phyloP scores from a whole-genome alignment of 768 basidiomycete species.

The Lepiota subincarnata region DNA sequence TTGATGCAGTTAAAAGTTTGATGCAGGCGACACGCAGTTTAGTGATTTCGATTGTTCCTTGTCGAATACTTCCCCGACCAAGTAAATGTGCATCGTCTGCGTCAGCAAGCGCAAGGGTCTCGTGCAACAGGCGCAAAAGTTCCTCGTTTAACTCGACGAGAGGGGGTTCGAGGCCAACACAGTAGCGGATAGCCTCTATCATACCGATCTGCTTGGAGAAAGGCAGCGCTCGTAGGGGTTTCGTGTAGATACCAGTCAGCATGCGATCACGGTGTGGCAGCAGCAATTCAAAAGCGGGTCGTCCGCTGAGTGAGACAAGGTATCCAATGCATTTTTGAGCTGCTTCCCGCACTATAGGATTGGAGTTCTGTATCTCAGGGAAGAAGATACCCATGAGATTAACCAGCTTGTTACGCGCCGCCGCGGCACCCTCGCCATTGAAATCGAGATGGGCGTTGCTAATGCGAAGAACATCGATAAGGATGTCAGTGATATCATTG shows the following conservation, averaged over 20 bases:
- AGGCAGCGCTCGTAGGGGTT: conserved; percentile 90
- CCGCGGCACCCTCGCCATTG: conserved; percentile 37
- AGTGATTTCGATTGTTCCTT: conserved; percentile 75
- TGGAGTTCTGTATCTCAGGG: conserved; percentile 85
- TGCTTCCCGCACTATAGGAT: conserved; percentile 78
- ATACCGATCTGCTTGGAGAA: conserved; percentile 96
- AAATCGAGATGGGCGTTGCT: conserved; percentile 49
- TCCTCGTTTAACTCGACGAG: conserved; percentile 92
- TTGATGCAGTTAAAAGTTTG: conserved; percentile 87
- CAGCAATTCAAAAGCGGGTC: conserved; percentile 74
- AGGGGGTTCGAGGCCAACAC: conserved; percentile 83
- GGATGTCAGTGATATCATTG: conserved; percentile 72
- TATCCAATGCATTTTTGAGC: conserved; percentile 78
- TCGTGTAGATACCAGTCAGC: conserved; percentile 88
- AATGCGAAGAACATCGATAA: conserved; percentile 62
- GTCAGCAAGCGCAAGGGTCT: conserved; percentile 92
- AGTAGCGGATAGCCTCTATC: conserved; percentile 95
- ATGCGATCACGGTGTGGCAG: conserved; percentile 83
- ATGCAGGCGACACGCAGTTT: conserved; percentile 94
- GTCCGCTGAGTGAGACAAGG: conserved; percentile 68
- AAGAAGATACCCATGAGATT: conserved; percentile 81
- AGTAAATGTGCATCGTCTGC: conserved; percentile 86
- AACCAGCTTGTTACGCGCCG: conserved; percentile 51
- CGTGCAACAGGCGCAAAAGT: conserved; percentile 84
- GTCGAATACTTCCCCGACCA: conserved; percentile 69